phyloP scores from a whole-genome alignment of 139 green algal genomes.

The Mesotaenium endlicherianum region DNA sequence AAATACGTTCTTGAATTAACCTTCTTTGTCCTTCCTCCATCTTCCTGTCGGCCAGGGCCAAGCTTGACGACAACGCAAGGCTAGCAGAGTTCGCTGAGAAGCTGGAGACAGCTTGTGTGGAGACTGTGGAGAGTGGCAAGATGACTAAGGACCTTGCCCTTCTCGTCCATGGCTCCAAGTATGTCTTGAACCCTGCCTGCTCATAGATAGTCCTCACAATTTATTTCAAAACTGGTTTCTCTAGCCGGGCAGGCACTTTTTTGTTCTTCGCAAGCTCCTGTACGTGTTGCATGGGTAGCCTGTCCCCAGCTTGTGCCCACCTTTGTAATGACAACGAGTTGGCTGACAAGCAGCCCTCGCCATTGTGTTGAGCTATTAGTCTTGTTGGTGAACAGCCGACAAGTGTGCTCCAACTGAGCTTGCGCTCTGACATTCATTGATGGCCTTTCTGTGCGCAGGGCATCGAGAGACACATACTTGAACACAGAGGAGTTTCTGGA shows the following conservation, averaged over 20 bases:
- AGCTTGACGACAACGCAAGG: constrained; percentile 83
- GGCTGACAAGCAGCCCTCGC: too few relatives aligned
- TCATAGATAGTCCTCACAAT: too few relatives aligned
- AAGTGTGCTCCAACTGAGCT: neutral
- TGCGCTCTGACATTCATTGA: neutral
- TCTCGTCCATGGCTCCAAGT: constrained; percentile 79
- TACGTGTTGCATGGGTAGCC: too few relatives aligned
- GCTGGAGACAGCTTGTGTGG: constrained; percentile 83
- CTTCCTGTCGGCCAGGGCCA: constrained; percentile 60
- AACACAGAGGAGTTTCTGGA: constrained; percentile 93
- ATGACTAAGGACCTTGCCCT: constrained; percentile 95
- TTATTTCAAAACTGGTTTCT: too few relatives aligned
- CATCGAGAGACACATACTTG: constrained; percentile 81
- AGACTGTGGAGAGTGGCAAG: constrained; percentile 79
- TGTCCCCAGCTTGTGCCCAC: neutral
- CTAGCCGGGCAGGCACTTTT: too few relatives aligned
- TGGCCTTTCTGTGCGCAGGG: constrained; percentile 56
- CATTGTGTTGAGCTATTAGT: too few relatives aligned
- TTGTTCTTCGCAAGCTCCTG: too few relatives aligned
- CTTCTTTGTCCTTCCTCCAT: too few relatives aligned
- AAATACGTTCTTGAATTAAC: too few relatives aligned
- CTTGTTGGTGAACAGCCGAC: neutral
- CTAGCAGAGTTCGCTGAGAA: constrained; percentile 75
- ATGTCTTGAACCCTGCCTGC: too few relatives aligned
- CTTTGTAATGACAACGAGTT: neutral